Base-by-base conservation (phyloP, 2,329 filamentous ascomycete species). In the Fusarium mangiferae region DNA sequence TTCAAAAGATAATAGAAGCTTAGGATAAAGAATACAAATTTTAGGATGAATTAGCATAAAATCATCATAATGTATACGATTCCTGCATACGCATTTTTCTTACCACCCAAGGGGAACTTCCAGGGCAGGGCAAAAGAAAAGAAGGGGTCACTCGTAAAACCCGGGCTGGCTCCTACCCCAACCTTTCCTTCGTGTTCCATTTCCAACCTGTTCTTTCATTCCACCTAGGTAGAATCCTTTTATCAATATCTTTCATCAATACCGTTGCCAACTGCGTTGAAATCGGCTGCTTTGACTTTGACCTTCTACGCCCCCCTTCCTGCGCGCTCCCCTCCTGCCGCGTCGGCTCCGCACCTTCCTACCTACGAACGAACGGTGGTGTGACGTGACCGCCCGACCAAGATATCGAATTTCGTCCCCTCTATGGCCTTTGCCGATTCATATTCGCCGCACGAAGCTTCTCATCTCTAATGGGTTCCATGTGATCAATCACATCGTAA, bases 321-420 rank as follows among this genome's bases (percentile, higher is more conserved):
- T 45, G 18, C 44, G 42, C 66, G 61, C 54, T 70, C 49, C 57
- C 51, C 67, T 61, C 42, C 60, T 65, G 26, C 62, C 61, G 59
- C 60, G 64, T 54, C 57, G 62, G 62, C 63, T 76, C 76, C 69
- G 69, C 64, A 70, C 59, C 60, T 58, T 63, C 58, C 54, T 17
- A 14, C 33, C 48, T 38, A 54, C 61, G 8, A 9, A 38, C 33
- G 24, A 17, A 36, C 24, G 8, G 48, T 78, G 67, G 70, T 73
- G 76, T 78, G 76, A 77, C 76, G 76, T 76, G 76, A 77, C 76
- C 75, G 71, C 76, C 75, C 46, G 54, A 68, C 58, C 35, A 41
- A 62, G 26, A 35, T 42, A 45, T 48, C 48, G 55, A 44, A 51
- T 45, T 15, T 20, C 56, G 44, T 72, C 60, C 46, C 36, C 36